phyloP scores from a whole-genome alignment of 768 basidiomycete species.

The Hortiboletus campestris region DNA sequence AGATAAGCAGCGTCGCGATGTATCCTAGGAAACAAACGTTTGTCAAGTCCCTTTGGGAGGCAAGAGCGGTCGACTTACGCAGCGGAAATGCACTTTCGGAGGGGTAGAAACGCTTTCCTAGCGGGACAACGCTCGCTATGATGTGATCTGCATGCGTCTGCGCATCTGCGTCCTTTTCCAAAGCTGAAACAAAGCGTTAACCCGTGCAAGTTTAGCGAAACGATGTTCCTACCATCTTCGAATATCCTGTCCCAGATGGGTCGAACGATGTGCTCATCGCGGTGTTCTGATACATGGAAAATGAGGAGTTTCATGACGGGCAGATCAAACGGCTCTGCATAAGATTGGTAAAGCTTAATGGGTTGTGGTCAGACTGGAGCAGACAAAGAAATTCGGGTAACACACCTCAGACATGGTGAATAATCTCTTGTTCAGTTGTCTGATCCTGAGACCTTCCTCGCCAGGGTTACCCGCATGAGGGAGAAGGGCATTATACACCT shows the following conservation, averaged over 20 bases:
- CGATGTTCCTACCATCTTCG: slow-evolving; percentile 58
- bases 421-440: slow-evolving; percentile 54
- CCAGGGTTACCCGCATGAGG: slow-evolving; percentile 61
- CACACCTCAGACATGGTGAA: slow-evolving; percentile 84
- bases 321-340: slow-evolving; percentile 83
- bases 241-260: slow-evolving; percentile 90
- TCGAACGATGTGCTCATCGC: slow-evolving; percentile 75
- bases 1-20: slow-evolving; percentile 71
- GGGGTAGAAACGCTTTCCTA: slow-evolving; percentile 86
- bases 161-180: slow-evolving; percentile 56
- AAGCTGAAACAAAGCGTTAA: slow-evolving; percentile 36
- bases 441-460: slow-evolving; percentile 62
- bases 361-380: slow-evolving; percentile 11
- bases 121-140: slow-evolving; percentile 58
- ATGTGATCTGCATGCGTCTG: slow-evolving; percentile 60
- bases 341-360: slow-evolving; percentile 78
- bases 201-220: background rate
- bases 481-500: slow-evolving; percentile 69
- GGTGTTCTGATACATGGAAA: slow-evolving; percentile 90
- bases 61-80: slow-evolving; percentile 45
- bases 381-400: background rate
- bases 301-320: slow-evolving; percentile 84
- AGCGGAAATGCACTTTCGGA: slow-evolving; percentile 90
- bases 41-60: background rate
- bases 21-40: slow-evolving; percentile 49